These are phyloP conservation scores for Trichothecium roseum DNA, from an alignment of 2,329 filamentous ascomycete species.

Conservation along the genomic window DNA sequence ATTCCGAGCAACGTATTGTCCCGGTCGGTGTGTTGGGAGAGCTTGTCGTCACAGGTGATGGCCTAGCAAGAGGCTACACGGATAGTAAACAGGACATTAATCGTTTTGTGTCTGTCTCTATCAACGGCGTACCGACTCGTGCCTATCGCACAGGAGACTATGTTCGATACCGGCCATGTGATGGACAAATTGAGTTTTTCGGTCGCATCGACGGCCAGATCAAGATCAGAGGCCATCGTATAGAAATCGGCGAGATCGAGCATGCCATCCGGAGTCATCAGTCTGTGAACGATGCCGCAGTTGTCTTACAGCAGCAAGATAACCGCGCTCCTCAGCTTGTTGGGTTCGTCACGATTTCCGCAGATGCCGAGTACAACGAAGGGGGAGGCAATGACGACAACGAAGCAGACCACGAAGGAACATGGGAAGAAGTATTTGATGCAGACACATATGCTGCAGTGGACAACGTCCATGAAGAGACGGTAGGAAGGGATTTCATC, in stretches of 20 bases:
- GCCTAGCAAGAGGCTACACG: conserved; percentile 12
- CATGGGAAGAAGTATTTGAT: conserved; percentile 5
- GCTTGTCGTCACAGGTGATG: conserved; percentile 15
- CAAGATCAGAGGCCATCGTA: conserved; percentile 1
- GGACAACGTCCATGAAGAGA: conserved; percentile 1
- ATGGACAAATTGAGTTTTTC: conserved; percentile 3
- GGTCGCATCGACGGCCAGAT: conserved; percentile 2
- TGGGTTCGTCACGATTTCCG: conserved; percentile 5
- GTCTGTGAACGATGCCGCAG: conserved; percentile 9
- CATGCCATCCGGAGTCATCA: conserved; percentile 8
- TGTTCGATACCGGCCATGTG: conserved; percentile 5
- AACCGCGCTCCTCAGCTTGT: conserved; percentile 4
- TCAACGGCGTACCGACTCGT: conserved; percentile 1
- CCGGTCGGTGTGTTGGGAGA: conserved; percentile 16
- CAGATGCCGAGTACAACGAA: conserved; percentile 4
- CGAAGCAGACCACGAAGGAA: conserved; percentile 1
- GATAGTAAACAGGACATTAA: conserved; percentile 5
- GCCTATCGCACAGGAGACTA: conserved; percentile 17
- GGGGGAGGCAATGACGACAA: not conserved
- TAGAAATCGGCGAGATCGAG: conserved; percentile 1
- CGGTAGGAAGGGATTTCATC: conserved; percentile 6
- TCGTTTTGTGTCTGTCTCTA: conserved; percentile 9
- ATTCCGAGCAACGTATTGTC: conserved; percentile 10
- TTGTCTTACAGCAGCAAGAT: conserved; percentile 6
- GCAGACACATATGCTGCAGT: conserved; percentile 1